phyloP scores from a whole-genome alignment of 2,329 filamentous ascomycete species.

The Paecilomyces sp. region DNA sequence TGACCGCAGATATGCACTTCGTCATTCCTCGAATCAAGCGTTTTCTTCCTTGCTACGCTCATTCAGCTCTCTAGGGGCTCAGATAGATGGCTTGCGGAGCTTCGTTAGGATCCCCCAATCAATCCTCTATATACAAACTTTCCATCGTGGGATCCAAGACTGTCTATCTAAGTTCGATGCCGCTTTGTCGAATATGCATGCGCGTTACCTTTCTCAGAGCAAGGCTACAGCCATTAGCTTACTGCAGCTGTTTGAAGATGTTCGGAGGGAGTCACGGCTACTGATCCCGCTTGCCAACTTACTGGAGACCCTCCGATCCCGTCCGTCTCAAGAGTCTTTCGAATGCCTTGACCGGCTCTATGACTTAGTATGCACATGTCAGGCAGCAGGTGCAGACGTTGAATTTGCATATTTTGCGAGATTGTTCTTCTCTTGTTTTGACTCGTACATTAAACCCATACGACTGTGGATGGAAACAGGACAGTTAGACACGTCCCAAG shows the following conservation, averaged over 20 bases:
- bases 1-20: slow-evolving; percentile 29
- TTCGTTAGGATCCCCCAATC: slow-evolving; percentile 43
- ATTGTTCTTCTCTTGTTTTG: slow-evolving; percentile 75
- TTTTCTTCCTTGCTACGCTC: slow-evolving; percentile 28
- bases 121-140: slow-evolving; percentile 61
- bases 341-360: slow-evolving; percentile 74
- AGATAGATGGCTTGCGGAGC: slow-evolving; percentile 40
- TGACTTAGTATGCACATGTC: slow-evolving; percentile 60
- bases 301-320: slow-evolving; percentile 49
- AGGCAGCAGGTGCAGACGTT: slow-evolving; percentile 58
- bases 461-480: slow-evolving; percentile 79
- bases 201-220: slow-evolving; percentile 49
- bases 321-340: slow-evolving; percentile 48
- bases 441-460: slow-evolving; percentile 73
- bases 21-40: slow-evolving; percentile 24
- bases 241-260: slow-evolving; percentile 52
- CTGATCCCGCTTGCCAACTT: slow-evolving; percentile 57
- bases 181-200: slow-evolving; percentile 54
- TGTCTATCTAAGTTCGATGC: slow-evolving; percentile 54
- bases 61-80: slow-evolving; percentile 44
- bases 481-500: slow-evolving; percentile 56
- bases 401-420: slow-evolving; percentile 58
- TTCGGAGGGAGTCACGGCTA: slow-evolving; percentile 48
- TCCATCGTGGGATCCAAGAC: slow-evolving; percentile 56
- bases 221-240: slow-evolving; percentile 59